Percentiles rank a stretch among this genome's conserved stretches.
Conservation (phyloP, 179 eudicot genomes). For the Heliamphora pulchella region DNA sequence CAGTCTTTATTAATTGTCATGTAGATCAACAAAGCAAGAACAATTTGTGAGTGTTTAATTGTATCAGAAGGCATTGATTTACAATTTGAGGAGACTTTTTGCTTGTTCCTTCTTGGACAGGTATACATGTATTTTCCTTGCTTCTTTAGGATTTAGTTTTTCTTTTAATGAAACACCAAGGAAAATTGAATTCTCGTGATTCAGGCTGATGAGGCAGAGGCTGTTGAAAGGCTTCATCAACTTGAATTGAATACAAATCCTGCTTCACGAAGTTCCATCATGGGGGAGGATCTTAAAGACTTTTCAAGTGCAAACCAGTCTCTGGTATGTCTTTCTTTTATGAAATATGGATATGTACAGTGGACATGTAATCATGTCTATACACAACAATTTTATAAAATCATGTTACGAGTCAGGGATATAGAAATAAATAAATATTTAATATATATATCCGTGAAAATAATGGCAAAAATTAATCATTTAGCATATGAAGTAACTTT, state of each 20-base stretch:
- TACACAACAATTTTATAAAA: background rate
- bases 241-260: constrained; percentile 42
- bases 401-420: background rate
- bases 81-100: constrained; percentile 89
- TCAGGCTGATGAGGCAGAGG: constrained; percentile 83
- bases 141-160: constrained; percentile 13
- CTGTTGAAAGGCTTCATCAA: constrained; percentile 63
- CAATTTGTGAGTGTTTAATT: constrained; percentile 73
- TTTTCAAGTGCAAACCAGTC: constrained; percentile 40
- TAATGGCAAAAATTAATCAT: constrained; percentile 1
- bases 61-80: constrained; percentile 84
- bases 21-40: constrained; percentile 82
- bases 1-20: constrained; percentile 20
- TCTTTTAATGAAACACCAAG: background rate
- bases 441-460: background rate
- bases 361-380: background rate
- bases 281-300: constrained; percentile 47
- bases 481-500: background rate
- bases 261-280: constrained; percentile 44
- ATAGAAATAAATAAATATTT: background rate
- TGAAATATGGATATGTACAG: background rate
- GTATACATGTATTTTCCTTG: constrained; percentile 31
- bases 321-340: constrained; percentile 45
- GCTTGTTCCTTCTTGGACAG: constrained; percentile 88
- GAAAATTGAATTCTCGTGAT: constrained; percentile 11